Conservation (phyloP, 768 basidiomycete species). For the Peribolospora kevripleyi region DNA sequence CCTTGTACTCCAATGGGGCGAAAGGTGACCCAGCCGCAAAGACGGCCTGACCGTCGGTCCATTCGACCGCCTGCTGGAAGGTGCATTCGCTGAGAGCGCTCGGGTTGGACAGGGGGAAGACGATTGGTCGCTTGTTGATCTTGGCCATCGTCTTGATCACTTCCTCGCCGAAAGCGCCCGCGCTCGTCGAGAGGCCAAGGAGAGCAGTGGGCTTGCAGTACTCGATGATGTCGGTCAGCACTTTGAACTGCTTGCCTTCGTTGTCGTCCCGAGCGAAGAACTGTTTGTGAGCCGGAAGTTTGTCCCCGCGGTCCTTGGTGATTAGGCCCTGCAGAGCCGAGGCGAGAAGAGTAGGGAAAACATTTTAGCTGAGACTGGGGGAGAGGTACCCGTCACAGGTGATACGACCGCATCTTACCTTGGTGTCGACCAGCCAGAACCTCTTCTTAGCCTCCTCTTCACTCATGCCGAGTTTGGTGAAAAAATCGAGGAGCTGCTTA, state of each 20-base stretch:
- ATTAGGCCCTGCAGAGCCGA: constrained; percentile 39
- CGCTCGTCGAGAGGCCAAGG: constrained; percentile 67
- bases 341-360: neutral
- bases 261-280: constrained; percentile 68
- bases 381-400: neutral
- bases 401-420: constrained; percentile 11
- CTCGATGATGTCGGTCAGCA: constrained; percentile 51
- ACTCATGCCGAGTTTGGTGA: constrained; percentile 51
- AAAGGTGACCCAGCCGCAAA: constrained; percentile 82
- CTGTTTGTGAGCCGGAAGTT: constrained; percentile 60
- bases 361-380: constrained; percentile 7
- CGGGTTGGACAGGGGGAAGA: constrained; percentile 84
- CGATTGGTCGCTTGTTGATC: constrained; percentile 58
- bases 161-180: constrained; percentile 46
- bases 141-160: constrained; percentile 54
- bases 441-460: constrained; percentile 47
- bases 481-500: constrained; percentile 54
- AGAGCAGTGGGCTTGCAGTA: constrained; percentile 63
- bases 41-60: constrained; percentile 37
- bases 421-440: constrained; percentile 64
- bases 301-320: constrained; percentile 42
- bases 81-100: constrained; percentile 38
- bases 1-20: constrained; percentile 34
- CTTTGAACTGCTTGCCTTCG: constrained; percentile 43
- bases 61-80: constrained; percentile 45